phyloP scores from a whole-genome alignment of 2,329 filamentous ascomycete genomes.

The Diaporthe citri region DNA sequence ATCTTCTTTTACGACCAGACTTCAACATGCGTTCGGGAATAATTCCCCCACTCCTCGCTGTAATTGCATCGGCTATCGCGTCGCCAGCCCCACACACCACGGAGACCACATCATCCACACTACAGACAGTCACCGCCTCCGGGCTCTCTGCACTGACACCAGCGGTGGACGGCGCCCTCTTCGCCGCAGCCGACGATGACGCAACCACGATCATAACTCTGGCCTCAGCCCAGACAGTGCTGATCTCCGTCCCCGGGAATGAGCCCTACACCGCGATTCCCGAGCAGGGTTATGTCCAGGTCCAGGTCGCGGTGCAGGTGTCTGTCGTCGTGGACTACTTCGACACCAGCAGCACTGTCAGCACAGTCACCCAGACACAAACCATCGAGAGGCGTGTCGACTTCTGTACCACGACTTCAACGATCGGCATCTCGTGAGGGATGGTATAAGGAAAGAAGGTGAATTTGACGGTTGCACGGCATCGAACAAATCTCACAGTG shows the following conservation, averaged over 20 bases:
- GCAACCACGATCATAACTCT: conserved; percentile 3
- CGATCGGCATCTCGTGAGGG: not conserved
- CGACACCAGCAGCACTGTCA: not conserved
- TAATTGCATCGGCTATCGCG: not conserved
- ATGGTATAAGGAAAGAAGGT: not conserved
- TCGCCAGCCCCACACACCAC: not conserved
- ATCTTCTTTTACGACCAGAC: not conserved
- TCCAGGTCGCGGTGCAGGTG: not conserved
- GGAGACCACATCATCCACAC: not conserved
- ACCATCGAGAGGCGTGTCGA: conserved; percentile 9
- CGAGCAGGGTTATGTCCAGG: conserved; percentile 10
- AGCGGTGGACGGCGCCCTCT: not conserved
- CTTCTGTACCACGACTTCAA: not conserved
- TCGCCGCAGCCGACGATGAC: not conserved
- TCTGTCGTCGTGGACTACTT: not conserved
- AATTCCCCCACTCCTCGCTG: not conserved
- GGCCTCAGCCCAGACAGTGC: not conserved
- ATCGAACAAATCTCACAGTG: not conserved
- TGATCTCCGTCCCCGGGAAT: not conserved
- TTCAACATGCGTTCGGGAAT: not conserved
- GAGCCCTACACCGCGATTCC: not conserved
- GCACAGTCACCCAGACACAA: not conserved
- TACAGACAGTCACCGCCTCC: not conserved
- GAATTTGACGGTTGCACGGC: not conserved
- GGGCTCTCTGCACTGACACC: not conserved